Conservation (phyloP, 148 eudicot genomes). For the Silene conica region DNA sequence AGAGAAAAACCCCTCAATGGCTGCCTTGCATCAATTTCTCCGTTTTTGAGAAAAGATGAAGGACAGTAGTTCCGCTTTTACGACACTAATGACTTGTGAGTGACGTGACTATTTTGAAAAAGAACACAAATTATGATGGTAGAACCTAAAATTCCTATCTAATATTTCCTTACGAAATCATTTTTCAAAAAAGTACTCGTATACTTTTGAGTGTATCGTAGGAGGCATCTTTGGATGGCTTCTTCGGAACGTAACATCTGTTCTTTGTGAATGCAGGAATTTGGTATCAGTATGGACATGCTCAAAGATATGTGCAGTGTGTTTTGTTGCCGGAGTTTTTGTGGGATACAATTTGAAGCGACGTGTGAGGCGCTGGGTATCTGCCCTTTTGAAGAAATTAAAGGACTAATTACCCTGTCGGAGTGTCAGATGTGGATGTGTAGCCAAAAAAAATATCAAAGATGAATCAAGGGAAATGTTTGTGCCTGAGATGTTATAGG, state of each 20-base stretch:
- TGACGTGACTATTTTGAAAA: too few relatives aligned
- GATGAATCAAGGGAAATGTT: neutral
- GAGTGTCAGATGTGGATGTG: neutral
- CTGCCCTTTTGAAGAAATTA: constrained; percentile 46
- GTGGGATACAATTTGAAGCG: constrained; percentile 80
- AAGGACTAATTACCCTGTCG: constrained; percentile 38
- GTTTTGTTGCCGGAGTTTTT: constrained; percentile 71
- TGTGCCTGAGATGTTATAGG: neutral
- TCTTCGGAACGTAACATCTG: neutral
- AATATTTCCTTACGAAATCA: too few relatives aligned
- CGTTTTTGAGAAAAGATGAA: neutral
- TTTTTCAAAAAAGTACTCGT: neutral
- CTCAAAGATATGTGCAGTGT: constrained; percentile 76
- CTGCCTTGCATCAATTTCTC: neutral
- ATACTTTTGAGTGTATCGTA: neutral
- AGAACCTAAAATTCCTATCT: too few relatives aligned
- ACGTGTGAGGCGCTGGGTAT: constrained; percentile 70
- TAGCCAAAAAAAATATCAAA: neutral
- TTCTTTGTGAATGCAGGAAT: constrained; percentile 35
- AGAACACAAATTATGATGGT: too few relatives aligned
- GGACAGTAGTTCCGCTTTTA: too few relatives aligned
- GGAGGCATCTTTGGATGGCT: neutral
- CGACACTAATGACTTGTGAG: too few relatives aligned
- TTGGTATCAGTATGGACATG: constrained; percentile 64
- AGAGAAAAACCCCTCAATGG: neutral